A percentile compares a stretch with the other conserved stretches of the same genome.
phyloP scores from a whole-genome alignment of 306 rosid species.

The Geum urbanum region DNA sequence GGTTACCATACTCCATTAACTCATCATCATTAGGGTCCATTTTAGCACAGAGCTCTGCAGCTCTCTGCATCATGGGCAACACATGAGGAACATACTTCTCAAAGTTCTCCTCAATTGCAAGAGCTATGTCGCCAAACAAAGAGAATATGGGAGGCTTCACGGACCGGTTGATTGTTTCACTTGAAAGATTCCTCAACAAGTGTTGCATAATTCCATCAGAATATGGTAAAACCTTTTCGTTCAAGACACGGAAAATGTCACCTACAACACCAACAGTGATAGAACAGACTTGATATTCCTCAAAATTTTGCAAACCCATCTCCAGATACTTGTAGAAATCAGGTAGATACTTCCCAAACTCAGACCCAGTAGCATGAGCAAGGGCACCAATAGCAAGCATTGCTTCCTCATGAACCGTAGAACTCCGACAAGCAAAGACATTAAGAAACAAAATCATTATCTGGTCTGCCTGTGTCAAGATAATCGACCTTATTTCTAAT shows the following conservation, averaged over 20 bases:
- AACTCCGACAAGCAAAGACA: conserved; percentile 40
- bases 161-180: conserved; percentile 29
- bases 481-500: conserved; percentile 18
- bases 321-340: conserved; percentile 33
- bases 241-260: conserved; percentile 33
- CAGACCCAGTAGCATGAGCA: conserved; percentile 34
- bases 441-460: conserved; percentile 36
- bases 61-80: conserved; percentile 35
- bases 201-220: conserved; percentile 35
- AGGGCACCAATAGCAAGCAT: conserved; percentile 40
- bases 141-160: conserved; percentile 41
- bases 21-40: conserved; percentile 29
- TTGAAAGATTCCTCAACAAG: conserved; percentile 27
- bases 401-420: conserved; percentile 43
- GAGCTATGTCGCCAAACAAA: conserved; percentile 37
- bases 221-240: conserved; percentile 29
- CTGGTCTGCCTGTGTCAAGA: conserved; percentile 29
- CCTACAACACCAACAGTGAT: conserved; percentile 42
- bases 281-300: conserved; percentile 38
- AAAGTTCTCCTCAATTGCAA: conserved; percentile 33
- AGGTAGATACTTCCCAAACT: conserved; percentile 31
- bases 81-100: conserved; percentile 35
- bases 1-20: conserved; percentile 31
- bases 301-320: conserved; percentile 39
- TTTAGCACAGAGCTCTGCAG: conserved; percentile 30